These are phyloP conservation scores for Wallacemonas collosoma DNA, from an alignment of 208 protist species.

Conservation along the genomic window DNA sequence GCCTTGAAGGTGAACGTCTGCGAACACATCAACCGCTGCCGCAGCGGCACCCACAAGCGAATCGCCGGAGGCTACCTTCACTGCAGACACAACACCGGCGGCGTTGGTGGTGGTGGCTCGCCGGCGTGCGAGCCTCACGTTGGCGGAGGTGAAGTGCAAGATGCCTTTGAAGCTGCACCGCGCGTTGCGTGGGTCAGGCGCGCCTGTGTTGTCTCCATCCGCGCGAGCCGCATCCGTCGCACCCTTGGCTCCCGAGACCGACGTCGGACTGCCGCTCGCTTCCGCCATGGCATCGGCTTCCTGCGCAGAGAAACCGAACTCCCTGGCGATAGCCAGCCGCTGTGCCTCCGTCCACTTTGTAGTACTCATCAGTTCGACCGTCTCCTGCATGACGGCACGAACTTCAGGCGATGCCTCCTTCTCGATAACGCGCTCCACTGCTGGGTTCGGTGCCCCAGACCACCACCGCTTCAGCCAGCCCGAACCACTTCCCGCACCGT, in stretches of 20 bases:
- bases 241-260: background rate
- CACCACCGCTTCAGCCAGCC: conserved; percentile 4
- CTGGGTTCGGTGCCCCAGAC: background rate
- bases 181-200: background rate
- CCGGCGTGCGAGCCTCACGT: background rate
- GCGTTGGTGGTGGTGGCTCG: background rate
- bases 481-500: no score
- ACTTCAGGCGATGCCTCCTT: conserved; percentile 32
- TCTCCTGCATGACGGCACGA: conserved; percentile 49
- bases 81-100: background rate
- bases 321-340: conserved; percentile 60
- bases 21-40: background rate
- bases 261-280: conserved; percentile 1
- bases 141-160: conserved; percentile 7
- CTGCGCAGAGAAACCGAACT: conserved; percentile 58
- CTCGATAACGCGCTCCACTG: conserved; percentile 6
- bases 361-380: conserved; percentile 58
- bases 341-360: conserved; percentile 60
- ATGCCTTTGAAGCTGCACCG: conserved; percentile 2
- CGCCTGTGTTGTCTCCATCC: background rate
- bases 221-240: background rate
- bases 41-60: background rate
- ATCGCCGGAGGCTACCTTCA: background rate
- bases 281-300: conserved; percentile 46
- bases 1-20: conserved; percentile 1